phyloP scores from a whole-genome alignment of 192 early-diverging fungal species.

The Lobosporangium transversale region DNA sequence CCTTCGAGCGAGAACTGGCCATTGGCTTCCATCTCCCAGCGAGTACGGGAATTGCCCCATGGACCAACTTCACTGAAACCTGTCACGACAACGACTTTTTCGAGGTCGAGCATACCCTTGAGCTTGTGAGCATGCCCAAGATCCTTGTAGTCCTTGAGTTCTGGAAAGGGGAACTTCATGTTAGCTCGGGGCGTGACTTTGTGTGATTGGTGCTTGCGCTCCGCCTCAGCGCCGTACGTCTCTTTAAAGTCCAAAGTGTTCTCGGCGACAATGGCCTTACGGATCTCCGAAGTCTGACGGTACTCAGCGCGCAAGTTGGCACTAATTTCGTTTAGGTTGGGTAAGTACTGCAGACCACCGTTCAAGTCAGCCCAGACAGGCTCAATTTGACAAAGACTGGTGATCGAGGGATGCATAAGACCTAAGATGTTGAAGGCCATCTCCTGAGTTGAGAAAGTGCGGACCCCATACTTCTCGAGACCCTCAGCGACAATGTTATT shows the following conservation, averaged over 20 bases:
- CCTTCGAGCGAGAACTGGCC: constrained; percentile 91
- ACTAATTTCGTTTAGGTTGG: constrained; percentile 83
- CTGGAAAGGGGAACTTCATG: constrained; percentile 86
- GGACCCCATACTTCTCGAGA: constrained; percentile 86
- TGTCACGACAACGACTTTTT: constrained; percentile 91
- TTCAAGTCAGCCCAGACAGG: constrained; percentile 91
- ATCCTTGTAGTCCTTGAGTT: constrained; percentile 67
- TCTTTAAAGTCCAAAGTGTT: constrained; percentile 82
- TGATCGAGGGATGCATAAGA: constrained; percentile 83
- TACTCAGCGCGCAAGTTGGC: constrained; percentile 79
- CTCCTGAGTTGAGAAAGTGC: constrained; percentile 91
- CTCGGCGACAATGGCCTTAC: constrained; percentile 84
- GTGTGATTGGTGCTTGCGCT: constrained; percentile 66
- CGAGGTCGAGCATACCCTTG: constrained; percentile 86
- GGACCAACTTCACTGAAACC: constrained; percentile 96
- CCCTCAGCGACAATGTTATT: constrained; percentile 92
- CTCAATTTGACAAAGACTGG: constrained; percentile 74
- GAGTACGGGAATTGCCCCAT: constrained; percentile 88
- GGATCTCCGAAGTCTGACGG: constrained; percentile 86
- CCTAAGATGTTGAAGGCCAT: constrained; percentile 95
- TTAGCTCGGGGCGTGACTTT: constrained; percentile 87
- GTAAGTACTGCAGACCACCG: constrained; percentile 90
- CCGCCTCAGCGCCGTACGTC: constrained; percentile 76
- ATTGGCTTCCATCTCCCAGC: constrained; percentile 96
- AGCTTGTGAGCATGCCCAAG: constrained; percentile 71